Evolutionary conservation across 2,329 filamentous ascomycete species (phyloP).

Genomic region (Fusarium dlaminii): DNA sequence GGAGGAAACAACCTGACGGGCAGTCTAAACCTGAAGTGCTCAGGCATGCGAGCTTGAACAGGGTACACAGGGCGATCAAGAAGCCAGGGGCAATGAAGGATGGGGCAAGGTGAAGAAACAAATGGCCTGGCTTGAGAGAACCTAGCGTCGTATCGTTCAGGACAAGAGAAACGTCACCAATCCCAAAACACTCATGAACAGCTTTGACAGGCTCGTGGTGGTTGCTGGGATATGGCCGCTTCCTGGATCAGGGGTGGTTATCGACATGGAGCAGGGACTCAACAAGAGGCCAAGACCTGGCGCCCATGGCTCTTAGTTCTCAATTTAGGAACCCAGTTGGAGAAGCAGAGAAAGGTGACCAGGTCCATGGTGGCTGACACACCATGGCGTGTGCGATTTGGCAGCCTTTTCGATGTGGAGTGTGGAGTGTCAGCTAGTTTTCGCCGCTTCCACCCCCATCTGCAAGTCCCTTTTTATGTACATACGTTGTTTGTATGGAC

Average conservation of each 20-base stretch:
- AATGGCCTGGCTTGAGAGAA: constrained; percentile 37
- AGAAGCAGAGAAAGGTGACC: constrained; percentile 24
- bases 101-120: constrained; percentile 43
- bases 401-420: constrained; percentile 23
- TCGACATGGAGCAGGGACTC: constrained; percentile 40
- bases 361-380: constrained; percentile 29
- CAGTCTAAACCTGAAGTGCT: constrained; percentile 42
- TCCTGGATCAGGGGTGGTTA: constrained; percentile 38
- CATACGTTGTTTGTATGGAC: constrained; percentile 11
- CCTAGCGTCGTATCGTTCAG: constrained; percentile 37
- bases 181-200: constrained; percentile 32
- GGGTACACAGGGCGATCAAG: constrained; percentile 45
- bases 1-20: constrained; percentile 45
- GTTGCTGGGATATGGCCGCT: constrained; percentile 40
- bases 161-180: constrained; percentile 42
- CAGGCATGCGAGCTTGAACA: constrained; percentile 45
- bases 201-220: constrained; percentile 42
- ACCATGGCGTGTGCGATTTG: constrained; percentile 32
- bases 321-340: constrained; percentile 41
- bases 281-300: constrained; percentile 36
- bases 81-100: constrained; percentile 37
- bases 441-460: constrained; percentile 28
- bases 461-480: constrained; percentile 25
- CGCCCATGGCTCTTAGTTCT: constrained; percentile 38
- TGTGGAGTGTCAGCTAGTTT: constrained; percentile 32